Conservation (phyloP, 176 grass and related monocot genomes). For the Musa acuminata region DNA sequence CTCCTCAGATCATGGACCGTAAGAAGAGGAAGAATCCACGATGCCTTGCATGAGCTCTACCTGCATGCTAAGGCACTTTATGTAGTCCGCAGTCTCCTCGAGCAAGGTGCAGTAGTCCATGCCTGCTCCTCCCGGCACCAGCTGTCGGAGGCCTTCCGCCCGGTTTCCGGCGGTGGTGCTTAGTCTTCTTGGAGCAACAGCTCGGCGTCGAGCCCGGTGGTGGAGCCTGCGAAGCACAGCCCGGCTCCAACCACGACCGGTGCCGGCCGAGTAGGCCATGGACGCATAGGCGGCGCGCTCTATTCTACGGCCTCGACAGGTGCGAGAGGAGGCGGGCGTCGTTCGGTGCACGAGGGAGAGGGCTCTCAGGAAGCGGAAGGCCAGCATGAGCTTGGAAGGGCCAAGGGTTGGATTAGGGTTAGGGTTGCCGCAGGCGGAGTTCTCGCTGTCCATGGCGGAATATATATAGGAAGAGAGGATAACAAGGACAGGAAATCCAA, state of each 20-base stretch:
- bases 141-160: conserved; percentile 44
- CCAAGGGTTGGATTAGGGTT: conserved; percentile 36
- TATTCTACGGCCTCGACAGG: conserved; percentile 43
- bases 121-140: conserved; percentile 54
- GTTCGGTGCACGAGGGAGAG: conserved; percentile 42
- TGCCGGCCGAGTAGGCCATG: conserved; percentile 42
- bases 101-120: conserved; percentile 82
- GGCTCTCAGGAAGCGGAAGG: conserved; percentile 65
- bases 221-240: conserved; percentile 37
- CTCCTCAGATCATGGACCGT: neutral
- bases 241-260: conserved; percentile 42
- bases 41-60: conserved; percentile 82
- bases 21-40: conserved; percentile 50
- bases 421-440: conserved; percentile 17
- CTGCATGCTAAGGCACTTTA: conserved; percentile 54
- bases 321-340: conserved; percentile 9
- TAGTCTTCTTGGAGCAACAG: neutral
- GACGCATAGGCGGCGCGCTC: conserved; percentile 60
- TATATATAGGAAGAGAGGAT: too few relatives aligned
- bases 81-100: conserved; percentile 84
- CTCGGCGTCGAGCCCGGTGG: neutral
- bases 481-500: too few relatives aligned
- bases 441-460: neutral
- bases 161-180: neutral
- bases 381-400: conserved; percentile 48